These are phyloP conservation scores for Fusarium annulatum DNA, from an alignment of 2,329 filamentous ascomycete genomes.

Conservation along the genomic window DNA sequence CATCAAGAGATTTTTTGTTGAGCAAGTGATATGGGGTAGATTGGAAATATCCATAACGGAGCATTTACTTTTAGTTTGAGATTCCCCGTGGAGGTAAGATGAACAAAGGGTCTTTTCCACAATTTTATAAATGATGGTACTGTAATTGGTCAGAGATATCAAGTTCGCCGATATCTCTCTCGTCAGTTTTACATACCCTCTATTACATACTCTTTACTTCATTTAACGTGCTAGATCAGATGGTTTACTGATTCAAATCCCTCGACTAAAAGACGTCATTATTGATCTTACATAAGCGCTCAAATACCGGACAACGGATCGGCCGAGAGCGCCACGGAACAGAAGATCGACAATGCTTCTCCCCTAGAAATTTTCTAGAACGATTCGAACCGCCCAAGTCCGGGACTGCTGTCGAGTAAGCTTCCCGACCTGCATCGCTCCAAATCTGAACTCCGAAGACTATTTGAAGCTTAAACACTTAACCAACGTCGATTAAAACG, in stretches of 20 bases:
- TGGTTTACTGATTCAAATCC: neutral
- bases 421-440: neutral
- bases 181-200: neutral
- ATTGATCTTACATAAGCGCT: neutral
- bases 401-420: neutral
- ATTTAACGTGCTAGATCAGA: neutral
- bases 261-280: neutral
- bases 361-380: conserved; percentile 17
- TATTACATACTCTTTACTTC: neutral
- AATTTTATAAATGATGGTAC: neutral
- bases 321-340: neutral
- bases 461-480: neutral
- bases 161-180: conserved; percentile 7
- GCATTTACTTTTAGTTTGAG: conserved; percentile 2
- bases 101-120: conserved; percentile 8
- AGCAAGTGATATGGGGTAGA: neutral
- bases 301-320: neutral
- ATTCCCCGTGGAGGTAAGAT: conserved; percentile 16
- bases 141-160: neutral
- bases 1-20: conserved; percentile 1
- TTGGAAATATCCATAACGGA: neutral
- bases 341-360: neutral
- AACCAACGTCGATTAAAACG: neutral
- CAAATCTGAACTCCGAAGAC: neutral
- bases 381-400: neutral